These are phyloP conservation scores for Melaleuca alternifolia DNA, from an alignment of 345 rosid genomes.

Conservation along the genomic window DNA sequence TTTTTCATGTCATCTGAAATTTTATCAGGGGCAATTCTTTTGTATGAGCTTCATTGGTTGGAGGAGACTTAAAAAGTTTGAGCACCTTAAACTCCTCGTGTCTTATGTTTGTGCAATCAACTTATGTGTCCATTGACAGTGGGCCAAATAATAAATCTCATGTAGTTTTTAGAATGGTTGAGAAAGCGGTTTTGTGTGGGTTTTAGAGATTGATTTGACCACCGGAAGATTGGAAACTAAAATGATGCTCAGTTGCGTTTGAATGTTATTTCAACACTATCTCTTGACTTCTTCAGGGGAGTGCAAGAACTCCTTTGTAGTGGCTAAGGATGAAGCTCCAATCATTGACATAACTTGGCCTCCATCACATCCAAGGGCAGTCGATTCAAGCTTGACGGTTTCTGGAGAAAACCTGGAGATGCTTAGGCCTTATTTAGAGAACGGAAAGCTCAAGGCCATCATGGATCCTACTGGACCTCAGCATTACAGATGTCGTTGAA, in stretches of 20 bases:
- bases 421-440: conserved; percentile 18
- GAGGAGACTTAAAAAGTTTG: neutral
- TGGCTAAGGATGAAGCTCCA: conserved; percentile 32
- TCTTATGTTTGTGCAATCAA: neutral
- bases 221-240: neutral
- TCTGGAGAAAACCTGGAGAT: conserved; percentile 21
- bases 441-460: conserved; percentile 26
- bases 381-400: conserved; percentile 31
- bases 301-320: conserved; percentile 22
- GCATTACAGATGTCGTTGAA: conserved; percentile 22
- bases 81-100: neutral
- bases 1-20: neutral
- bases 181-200: neutral
- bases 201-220: neutral
- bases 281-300: conserved; percentile 16
- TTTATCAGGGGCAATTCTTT: neutral
- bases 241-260: neutral
- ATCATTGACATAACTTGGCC: conserved; percentile 43
- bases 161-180: neutral
- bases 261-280: neutral
- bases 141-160: neutral
- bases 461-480: conserved; percentile 32
- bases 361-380: conserved; percentile 28
- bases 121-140: neutral
- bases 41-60: neutral